Percentiles rank a stretch among this genome's conserved stretches.
These are phyloP conservation scores for Fusarium xyrophilum DNA, from an alignment of 2,329 filamentous ascomycete genomes.

Conservation along the genomic window DNA sequence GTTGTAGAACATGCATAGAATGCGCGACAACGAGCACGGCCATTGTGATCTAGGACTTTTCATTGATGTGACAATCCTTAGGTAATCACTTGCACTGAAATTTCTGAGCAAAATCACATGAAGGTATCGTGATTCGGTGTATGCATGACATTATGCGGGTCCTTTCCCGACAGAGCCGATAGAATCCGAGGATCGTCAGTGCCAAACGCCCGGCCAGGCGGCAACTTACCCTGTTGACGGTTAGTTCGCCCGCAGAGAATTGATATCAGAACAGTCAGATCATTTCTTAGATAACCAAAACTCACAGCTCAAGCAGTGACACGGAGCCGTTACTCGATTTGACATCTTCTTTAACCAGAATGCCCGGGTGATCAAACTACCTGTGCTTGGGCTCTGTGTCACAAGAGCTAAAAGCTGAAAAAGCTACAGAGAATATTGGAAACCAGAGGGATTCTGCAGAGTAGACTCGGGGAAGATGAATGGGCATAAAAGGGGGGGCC, in stretches of 20 bases:
- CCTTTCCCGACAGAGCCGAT: neutral
- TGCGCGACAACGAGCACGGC: neutral
- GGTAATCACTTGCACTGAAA: neutral
- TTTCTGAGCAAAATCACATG: neutral
- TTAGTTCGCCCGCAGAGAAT: neutral
- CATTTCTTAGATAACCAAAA: slow-evolving; percentile 1
- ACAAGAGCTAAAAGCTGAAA: neutral
- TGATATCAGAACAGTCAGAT: neutral
- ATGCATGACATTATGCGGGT: neutral
- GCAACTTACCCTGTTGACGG: neutral
- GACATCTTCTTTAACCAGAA: neutral
- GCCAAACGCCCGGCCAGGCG: neutral
- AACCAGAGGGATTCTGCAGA: neutral
- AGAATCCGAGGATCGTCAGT: slow-evolving; percentile 1
- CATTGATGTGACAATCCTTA: neutral
- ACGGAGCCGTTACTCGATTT: slow-evolving; percentile 15
- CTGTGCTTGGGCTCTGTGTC: neutral
- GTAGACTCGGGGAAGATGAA: neutral
- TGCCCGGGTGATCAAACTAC: neutral
- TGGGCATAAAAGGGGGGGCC: neutral
- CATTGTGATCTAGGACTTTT: neutral
- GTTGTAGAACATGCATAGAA: neutral
- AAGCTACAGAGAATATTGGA: neutral
- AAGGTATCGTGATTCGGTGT: neutral
- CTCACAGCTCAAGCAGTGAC: neutral